Base-by-base conservation (phyloP, 768 basidiomycete species). In the Dentipellis fragilis region DNA sequence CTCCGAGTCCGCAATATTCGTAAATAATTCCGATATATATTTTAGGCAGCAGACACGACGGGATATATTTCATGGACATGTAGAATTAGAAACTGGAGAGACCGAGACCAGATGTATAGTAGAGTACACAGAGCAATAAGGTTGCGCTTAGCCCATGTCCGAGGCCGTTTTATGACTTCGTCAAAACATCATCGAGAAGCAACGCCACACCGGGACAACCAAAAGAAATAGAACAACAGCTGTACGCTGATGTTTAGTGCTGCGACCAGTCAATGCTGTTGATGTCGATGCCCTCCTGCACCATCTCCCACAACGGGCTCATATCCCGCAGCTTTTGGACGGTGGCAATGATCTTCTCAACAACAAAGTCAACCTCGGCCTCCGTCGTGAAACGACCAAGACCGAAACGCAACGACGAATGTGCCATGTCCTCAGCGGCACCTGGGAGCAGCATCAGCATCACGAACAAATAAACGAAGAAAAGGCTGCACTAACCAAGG, bases 261-360 rank as follows among this genome's bases (percentile, higher is more conserved):
- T 81, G 89, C 48, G 89, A 87, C 94, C 94, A 97, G 71, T 97
- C 81, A 67, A 98, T 99, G 16, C 87, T 78, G 66, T 84, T 93
- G 63, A 98, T 81, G 69, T 99, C 96, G 57, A 98, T 94, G 45
- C 95, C 95, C 68, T 98, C 96, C 72, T 96, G 93, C 14, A 98
- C 94, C 94, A 99, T 97, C 73, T 99, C 96, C 95, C 95, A 99
- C 54, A 99, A 72, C 36, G 96, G 96, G 66, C 92, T 94, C 91
- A 99, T 93, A 58, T 99, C 95, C 51, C 95, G 82, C 60, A 99
- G 78, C 59, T 79, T 80, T 50, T 84, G 80, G 11, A 98, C 96
- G n/a, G 89, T 89, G 34, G 78, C 75, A 17, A 94, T 82, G 52
- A 98, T 92, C 65, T 91, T 86, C 60, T 81, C 78, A 39, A 94